These are phyloP conservation scores for Mycena capillaripes DNA, from an alignment of 768 basidiomycete species.

Conservation along the genomic window DNA sequence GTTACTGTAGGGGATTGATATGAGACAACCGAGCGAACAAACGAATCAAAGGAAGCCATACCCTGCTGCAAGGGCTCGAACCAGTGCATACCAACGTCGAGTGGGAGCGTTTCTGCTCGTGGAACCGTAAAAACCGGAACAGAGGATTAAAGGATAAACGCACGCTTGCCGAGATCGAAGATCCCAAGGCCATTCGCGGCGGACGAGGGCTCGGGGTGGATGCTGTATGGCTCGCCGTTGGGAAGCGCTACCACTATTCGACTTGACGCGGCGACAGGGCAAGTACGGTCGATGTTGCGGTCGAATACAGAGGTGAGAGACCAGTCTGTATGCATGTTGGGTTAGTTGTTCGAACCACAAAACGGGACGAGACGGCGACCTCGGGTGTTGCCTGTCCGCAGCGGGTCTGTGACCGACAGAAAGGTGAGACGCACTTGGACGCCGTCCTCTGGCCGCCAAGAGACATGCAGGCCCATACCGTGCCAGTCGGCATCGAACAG, in stretches of 20 bases:
- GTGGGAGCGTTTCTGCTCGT: constrained; percentile 55
- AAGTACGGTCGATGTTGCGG: constrained; percentile 70
- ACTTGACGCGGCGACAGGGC: constrained; percentile 80
- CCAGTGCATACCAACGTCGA: constrained; percentile 73
- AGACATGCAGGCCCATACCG: constrained; percentile 85
- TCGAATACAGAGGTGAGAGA: constrained; percentile 78
- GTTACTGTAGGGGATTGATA: constrained; percentile 24
- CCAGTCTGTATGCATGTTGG: constrained; percentile 69
- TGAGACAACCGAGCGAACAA: not conserved
- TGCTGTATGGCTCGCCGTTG: constrained; percentile 52
- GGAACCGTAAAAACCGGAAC: not conserved
- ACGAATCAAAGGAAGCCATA: constrained; percentile 42
- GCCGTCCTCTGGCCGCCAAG: constrained; percentile 67
- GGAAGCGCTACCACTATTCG: constrained; percentile 65
- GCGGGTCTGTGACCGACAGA: constrained; percentile 85
- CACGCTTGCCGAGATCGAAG: constrained; percentile 69
- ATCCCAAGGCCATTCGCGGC: constrained; percentile 51
- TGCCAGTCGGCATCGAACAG: constrained; percentile 96
- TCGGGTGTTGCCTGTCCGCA: constrained; percentile 69
- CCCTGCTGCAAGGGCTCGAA: constrained; percentile 73
- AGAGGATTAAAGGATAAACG: constrained; percentile 30
- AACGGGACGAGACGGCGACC: constrained; percentile 36
- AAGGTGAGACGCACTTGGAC: constrained; percentile 78
- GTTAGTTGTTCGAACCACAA: not conserved
- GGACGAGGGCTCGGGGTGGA: constrained; percentile 66